Percentiles rank a stretch among this genome's conserved stretches.
Conservation (phyloP, 208 protist genomes). For the Trypanosoma theileri region DNA sequence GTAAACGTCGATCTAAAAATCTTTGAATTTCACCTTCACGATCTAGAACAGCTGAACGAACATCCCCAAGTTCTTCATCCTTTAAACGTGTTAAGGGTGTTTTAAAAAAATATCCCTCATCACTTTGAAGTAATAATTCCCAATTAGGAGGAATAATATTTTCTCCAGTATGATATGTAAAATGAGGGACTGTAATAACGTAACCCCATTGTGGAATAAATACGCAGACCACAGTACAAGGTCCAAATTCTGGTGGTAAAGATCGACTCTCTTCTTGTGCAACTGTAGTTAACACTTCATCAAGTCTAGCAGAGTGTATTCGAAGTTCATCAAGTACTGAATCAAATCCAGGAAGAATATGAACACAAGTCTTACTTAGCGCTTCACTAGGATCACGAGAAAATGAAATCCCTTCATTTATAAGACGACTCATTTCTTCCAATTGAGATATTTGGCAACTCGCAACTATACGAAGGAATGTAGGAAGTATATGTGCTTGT, state of each 20-base stretch:
- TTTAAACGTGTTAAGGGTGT: conserved; percentile 54
- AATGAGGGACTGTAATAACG: conserved; percentile 19
- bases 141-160: conserved; percentile 13
- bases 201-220: conserved; percentile 35
- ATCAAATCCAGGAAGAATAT: conserved; percentile 32
- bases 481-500: conserved; percentile 19
- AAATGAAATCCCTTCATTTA: conserved; percentile 26
- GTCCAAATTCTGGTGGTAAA: conserved; percentile 15
- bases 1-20: conserved; percentile 56
- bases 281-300: conserved; percentile 25
- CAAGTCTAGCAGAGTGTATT: conserved; percentile 16
- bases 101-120: conserved; percentile 64
- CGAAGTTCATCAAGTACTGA: conserved; percentile 34
- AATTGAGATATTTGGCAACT: conserved; percentile 28
- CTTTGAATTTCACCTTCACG: conserved; percentile 66
- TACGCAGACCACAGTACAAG: conserved; percentile 23
- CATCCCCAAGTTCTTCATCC: conserved; percentile 72
- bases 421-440: conserved; percentile 23
- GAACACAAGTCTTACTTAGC: conserved; percentile 27
- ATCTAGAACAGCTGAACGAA: conserved; percentile 55
- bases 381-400: conserved; percentile 8
- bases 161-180: not conserved
- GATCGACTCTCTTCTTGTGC: conserved; percentile 21
- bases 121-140: conserved; percentile 43
- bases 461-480: conserved; percentile 31